These are phyloP conservation scores for Paratinospora sagittata DNA, from an alignment of 164 flowering plant genomes.

Conservation along the genomic window DNA sequence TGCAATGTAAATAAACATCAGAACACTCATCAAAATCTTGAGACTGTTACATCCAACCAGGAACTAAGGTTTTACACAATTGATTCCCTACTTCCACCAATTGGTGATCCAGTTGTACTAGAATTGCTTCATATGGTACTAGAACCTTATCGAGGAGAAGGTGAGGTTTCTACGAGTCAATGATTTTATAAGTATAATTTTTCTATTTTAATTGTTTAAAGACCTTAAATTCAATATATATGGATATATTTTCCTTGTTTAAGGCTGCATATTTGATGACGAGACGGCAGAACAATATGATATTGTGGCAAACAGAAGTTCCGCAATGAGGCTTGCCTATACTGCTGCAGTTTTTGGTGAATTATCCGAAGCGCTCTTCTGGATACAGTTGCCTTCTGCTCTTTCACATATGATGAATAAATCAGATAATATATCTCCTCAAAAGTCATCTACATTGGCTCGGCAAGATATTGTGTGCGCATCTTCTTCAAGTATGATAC, in stretches of 20 bases:
- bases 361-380: constrained; percentile 82
- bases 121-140: constrained; percentile 89
- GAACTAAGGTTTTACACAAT: constrained; percentile 90
- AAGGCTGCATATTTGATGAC: constrained; percentile 92
- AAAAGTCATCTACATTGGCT: constrained; percentile 29
- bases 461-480: constrained; percentile 51
- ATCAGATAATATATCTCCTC: constrained; percentile 44
- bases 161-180: constrained; percentile 23
- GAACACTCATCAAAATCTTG: constrained; percentile 35
- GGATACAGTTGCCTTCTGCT: constrained; percentile 89
- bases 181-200: neutral
- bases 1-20: constrained; percentile 7
- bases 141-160: constrained; percentile 88
- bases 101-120: constrained; percentile 91
- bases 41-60: constrained; percentile 35
- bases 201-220: constrained; percentile 4
- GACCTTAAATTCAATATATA: no score
- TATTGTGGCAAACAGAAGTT: constrained; percentile 57
- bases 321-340: constrained; percentile 81
- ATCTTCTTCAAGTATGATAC: constrained; percentile 44
- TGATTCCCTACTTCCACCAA: constrained; percentile 42
- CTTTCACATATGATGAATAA: constrained; percentile 60
- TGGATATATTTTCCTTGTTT: constrained; percentile 14
- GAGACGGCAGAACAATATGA: constrained; percentile 73
- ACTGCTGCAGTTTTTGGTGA: constrained; percentile 98